Conservation (phyloP, 495 filamentous ascomycete genomes). For the Aspergillus nanangensis region DNA sequence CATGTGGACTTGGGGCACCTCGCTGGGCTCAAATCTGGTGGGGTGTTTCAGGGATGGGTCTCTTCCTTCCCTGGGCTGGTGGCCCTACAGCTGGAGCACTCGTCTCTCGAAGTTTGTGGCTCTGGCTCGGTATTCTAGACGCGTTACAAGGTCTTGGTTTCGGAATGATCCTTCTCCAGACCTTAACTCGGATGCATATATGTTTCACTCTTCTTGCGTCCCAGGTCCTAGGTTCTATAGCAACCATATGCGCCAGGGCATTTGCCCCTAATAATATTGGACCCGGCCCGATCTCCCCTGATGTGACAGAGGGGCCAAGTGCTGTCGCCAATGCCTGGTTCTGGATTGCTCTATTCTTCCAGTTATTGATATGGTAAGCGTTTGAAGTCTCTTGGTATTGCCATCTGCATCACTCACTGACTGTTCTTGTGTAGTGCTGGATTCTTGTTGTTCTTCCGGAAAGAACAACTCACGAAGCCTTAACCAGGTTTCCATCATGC, state of each 20-base stretch:
- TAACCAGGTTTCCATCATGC: constrained; percentile 15
- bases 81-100: constrained; percentile 37
- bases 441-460: constrained; percentile 66
- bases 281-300: constrained; percentile 43
- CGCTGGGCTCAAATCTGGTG: constrained; percentile 51
- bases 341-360: constrained; percentile 60
- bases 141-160: constrained; percentile 47
- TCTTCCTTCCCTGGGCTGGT: constrained; percentile 48
- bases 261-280: constrained; percentile 46
- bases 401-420: too few species aligned
- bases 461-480: constrained; percentile 68
- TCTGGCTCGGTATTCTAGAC: constrained; percentile 48
- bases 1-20: constrained; percentile 46
- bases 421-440: constrained; percentile 39
- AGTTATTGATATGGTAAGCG: constrained; percentile 57
- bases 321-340: constrained; percentile 58
- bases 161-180: constrained; percentile 49
- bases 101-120: constrained; percentile 44
- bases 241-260: constrained; percentile 43
- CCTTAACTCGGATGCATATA: constrained; percentile 46
- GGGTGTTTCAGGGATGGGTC: constrained; percentile 43
- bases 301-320: constrained; percentile 36
- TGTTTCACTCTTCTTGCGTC: constrained; percentile 48
- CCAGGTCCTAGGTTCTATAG: constrained; percentile 46
- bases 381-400: background rate